A percentile compares a stretch with the other conserved stretches of the same genome.
These are phyloP conservation scores for Epichloe baconii DNA, from an alignment of 2,329 filamentous ascomycete genomes.

Conservation along the genomic window DNA sequence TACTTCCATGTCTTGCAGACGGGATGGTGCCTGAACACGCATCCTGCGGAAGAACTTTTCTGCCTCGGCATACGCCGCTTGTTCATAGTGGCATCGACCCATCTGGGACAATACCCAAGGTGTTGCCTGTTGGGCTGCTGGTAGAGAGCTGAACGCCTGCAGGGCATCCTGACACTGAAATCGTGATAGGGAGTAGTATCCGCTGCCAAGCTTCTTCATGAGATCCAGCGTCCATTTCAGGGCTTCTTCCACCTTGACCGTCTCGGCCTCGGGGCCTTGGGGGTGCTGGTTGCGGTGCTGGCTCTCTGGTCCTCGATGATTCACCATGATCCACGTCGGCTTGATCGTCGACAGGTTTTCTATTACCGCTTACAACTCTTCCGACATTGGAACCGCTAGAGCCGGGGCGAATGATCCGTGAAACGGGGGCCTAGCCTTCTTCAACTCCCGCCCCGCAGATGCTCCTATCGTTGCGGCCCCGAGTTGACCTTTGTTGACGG, in stretches of 20 bases:
- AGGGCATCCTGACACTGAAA: slow-evolving; percentile 72
- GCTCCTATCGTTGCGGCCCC: slow-evolving; percentile 41
- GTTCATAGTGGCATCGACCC: slow-evolving; percentile 83
- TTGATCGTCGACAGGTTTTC: slow-evolving; percentile 57
- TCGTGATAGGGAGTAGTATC: slow-evolving; percentile 64
- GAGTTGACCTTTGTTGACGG: slow-evolving; percentile 54
- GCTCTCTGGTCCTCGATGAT: slow-evolving; percentile 31
- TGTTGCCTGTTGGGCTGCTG: slow-evolving; percentile 68
- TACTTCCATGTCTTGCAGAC: slow-evolving; percentile 90
- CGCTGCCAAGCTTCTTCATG: slow-evolving; percentile 67
- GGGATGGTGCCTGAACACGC: slow-evolving; percentile 65
- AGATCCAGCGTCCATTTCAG: slow-evolving; percentile 67
- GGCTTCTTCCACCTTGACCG: slow-evolving; percentile 58
- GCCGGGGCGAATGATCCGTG: slow-evolving; percentile 51
- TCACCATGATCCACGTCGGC: slow-evolving; percentile 62
- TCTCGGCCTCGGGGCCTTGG: slow-evolving; percentile 37
- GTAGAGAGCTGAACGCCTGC: slow-evolving; percentile 57
- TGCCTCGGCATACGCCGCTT: slow-evolving; percentile 71
- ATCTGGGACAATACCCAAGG: slow-evolving; percentile 89
- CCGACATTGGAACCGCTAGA: slow-evolving; percentile 60
- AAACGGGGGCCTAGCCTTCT: slow-evolving; percentile 73
- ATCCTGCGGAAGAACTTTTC: slow-evolving; percentile 77
- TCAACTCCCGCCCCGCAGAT: slow-evolving; percentile 55
- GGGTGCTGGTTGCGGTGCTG: slow-evolving; percentile 22
- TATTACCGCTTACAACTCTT: slow-evolving; percentile 79